Conservation (phyloP, 78 protist genomes). For the Dictyostelium purpureum region DNA sequence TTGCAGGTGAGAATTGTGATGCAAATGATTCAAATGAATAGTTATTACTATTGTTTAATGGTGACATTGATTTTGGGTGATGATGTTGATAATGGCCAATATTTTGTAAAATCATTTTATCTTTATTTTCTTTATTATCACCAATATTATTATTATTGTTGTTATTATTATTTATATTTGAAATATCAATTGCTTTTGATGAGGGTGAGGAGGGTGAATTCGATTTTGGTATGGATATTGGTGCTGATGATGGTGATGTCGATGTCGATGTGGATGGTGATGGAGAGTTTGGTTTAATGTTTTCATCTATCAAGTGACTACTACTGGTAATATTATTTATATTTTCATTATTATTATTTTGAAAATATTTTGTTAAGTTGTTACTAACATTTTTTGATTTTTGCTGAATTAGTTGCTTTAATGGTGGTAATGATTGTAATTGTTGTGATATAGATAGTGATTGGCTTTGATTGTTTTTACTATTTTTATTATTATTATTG, state of each 20-base stretch:
- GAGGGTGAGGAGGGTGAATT: neutral
- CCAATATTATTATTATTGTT: neutral
- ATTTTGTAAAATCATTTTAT: no score
- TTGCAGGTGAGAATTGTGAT: constrained; percentile 43
- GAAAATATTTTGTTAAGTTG: no score
- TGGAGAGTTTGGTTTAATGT: neutral
- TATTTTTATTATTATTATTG: neutral
- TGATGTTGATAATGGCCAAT: neutral
- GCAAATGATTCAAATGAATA: neutral
- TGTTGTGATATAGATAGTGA: neutral
- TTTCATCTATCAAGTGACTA: neutral
- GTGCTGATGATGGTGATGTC: constrained; percentile 56
- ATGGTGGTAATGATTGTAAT: neutral
- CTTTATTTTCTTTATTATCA: neutral
- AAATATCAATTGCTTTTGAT: no score
- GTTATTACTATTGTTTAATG: neutral
- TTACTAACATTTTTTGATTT: neutral
- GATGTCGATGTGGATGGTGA: constrained; percentile 1
- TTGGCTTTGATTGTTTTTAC: neutral
- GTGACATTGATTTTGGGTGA: neutral
- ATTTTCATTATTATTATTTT: no score
- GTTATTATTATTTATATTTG: neutral
- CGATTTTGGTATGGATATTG: constrained; percentile 46
- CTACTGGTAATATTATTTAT: neutral
- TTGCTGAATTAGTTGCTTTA: neutral